Conservation (phyloP, 1,139 yeast species). For the Pichia sp. region DNA sequence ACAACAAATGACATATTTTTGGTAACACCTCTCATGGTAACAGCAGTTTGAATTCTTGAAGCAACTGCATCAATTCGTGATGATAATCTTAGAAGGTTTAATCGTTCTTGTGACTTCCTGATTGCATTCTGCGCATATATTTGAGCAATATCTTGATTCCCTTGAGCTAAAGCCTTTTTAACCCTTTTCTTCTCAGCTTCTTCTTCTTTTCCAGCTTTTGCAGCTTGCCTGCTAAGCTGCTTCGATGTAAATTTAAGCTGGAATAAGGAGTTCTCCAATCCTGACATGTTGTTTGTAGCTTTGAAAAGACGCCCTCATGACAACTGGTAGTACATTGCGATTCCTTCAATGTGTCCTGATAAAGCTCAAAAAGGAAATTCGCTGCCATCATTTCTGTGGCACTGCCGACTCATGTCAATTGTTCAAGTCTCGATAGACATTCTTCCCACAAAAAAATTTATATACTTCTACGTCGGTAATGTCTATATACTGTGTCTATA, state of each 20-base stretch:
- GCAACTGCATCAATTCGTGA: constrained; percentile 95
- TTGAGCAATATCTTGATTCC: constrained; percentile 88
- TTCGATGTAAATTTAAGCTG: constrained; percentile 80
- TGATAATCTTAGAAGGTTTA: constrained; percentile 73
- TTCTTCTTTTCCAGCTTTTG: constrained; percentile 87
- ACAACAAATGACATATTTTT: constrained; percentile 92
- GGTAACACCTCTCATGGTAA: constrained; percentile 90
- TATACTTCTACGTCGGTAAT: too few species aligned
- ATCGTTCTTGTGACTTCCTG: constrained; percentile 79
- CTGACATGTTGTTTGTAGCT: constrained; percentile 33
- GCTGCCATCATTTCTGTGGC: too few species aligned
- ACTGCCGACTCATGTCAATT: too few species aligned
- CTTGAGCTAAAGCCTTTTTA: constrained; percentile 80
- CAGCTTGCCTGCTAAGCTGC: constrained; percentile 83
- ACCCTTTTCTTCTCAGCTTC: constrained; percentile 79
- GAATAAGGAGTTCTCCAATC: constrained; percentile 46
- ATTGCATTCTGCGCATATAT: constrained; percentile 95
- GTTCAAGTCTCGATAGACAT: too few species aligned
- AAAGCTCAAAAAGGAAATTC: background rate
- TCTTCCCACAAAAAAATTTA: too few species aligned
- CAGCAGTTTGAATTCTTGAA: constrained; percentile 92
- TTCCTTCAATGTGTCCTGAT: too few species aligned
- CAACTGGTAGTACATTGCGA: too few species aligned
- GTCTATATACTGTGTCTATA: too few species aligned
- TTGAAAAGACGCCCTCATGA: background rate